Percentiles rank a stretch among this genome's conserved stretches.
These are phyloP conservation scores for Fomitopsis pulvina DNA, from an alignment of 768 basidiomycete genomes.

Conservation along the genomic window DNA sequence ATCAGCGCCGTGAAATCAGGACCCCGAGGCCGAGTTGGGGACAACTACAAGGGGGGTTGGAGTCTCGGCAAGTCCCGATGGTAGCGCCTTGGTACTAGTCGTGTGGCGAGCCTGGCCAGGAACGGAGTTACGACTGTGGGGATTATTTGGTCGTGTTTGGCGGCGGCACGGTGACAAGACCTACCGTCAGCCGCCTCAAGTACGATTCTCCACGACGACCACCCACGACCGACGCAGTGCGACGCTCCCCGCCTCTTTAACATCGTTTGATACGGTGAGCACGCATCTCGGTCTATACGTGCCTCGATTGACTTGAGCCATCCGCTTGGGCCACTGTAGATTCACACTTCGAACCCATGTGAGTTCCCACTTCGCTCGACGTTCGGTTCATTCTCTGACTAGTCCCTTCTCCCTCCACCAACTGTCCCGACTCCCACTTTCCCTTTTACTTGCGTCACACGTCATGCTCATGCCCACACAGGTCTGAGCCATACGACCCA, in stretches of 20 bases:
- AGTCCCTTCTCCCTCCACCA: no score
- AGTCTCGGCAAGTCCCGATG: no score
- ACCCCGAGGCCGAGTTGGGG: no score
- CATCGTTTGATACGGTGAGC: slow-evolving; percentile 9
- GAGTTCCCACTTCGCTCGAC: slow-evolving; percentile 10
- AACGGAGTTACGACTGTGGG: no score
- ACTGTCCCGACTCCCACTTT: slow-evolving; percentile 7
- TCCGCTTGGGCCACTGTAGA: not conserved
- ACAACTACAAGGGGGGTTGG: no score
- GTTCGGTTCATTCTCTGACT: slow-evolving; percentile 5
- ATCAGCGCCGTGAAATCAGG: no score
- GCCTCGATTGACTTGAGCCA: not conserved
- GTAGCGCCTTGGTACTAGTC: no score
- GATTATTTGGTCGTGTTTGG: slow-evolving; percentile 6
- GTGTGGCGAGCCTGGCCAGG: no score
- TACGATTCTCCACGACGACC: slow-evolving; percentile 4
- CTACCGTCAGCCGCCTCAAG: slow-evolving; percentile 2
- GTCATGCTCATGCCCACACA: slow-evolving; percentile 25
- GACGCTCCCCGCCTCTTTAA: slow-evolving; percentile 1
- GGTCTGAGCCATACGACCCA: slow-evolving; percentile 99
- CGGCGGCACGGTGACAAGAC: not conserved
- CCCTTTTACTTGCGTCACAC: not conserved
- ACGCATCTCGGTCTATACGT: not conserved
- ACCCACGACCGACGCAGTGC: slow-evolving; percentile 5
- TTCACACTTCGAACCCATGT: slow-evolving; percentile 14